Conservation (phyloP, 352 stramenopile genomes). For the Globisporangium lucens region DNA sequence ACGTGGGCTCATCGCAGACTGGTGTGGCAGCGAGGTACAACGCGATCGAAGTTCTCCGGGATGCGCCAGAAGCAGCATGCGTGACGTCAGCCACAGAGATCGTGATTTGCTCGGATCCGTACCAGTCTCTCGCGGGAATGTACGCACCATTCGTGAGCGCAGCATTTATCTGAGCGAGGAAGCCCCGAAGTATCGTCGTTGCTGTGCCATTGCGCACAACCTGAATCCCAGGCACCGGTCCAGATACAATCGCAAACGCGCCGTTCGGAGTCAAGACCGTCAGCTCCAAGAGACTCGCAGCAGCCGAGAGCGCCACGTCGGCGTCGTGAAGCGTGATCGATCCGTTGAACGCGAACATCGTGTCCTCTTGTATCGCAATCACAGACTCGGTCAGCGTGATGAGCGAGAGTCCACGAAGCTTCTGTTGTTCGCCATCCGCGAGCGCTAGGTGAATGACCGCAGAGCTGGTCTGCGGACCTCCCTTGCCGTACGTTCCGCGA, state of each 20-base stretch:
- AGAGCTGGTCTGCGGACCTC: slow-evolving; percentile 42
- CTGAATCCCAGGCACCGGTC: slow-evolving; percentile 23
- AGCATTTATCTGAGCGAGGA: slow-evolving; percentile 46
- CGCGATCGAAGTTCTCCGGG: slow-evolving; percentile 7
- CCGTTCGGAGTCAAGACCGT: slow-evolving; percentile 26
- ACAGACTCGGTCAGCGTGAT: slow-evolving; percentile 20
- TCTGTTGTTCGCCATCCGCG: not conserved
- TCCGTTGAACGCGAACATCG: slow-evolving; percentile 27
- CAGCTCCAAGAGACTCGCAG: slow-evolving; percentile 32
- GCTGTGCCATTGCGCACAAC: slow-evolving; percentile 25
- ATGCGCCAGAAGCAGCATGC: not conserved
- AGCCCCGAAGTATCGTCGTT: slow-evolving; percentile 36
- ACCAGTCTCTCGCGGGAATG: slow-evolving; percentile 49
- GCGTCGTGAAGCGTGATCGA: slow-evolving; percentile 28
- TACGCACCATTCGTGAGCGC: slow-evolving; percentile 53
- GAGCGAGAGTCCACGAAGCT: slow-evolving; percentile 6
- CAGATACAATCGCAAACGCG: slow-evolving; percentile 21
- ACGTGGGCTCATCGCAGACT: slow-evolving; percentile 55
- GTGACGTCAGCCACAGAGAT: slow-evolving; percentile 29
- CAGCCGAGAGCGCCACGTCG: slow-evolving; percentile 20
- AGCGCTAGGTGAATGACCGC: slow-evolving; percentile 30
- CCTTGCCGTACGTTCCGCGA: slow-evolving; percentile 40
- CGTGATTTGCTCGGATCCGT: slow-evolving; percentile 45
- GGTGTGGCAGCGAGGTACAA: slow-evolving; percentile 43
- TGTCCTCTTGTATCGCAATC: slow-evolving; percentile 40